A percentile compares a stretch with the other conserved stretches of the same genome.
These are phyloP conservation scores for Nicotiana tomentosiformis DNA, from an alignment of 257 asterid genomes.

Conservation along the genomic window DNA sequence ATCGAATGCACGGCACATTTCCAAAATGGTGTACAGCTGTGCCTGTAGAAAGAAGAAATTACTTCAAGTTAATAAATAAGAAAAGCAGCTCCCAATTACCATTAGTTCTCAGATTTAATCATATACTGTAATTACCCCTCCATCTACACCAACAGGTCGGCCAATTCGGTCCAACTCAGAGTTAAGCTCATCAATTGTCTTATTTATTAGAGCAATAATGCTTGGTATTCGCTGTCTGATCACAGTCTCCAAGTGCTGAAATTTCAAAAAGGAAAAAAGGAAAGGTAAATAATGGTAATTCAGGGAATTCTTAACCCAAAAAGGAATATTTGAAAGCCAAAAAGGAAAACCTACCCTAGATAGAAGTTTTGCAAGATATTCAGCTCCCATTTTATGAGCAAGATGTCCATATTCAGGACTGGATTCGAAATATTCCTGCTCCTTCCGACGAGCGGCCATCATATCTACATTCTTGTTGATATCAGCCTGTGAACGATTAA, in stretches of 20 bases:
- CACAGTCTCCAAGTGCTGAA: slow-evolving; percentile 88
- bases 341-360: slow-evolving; percentile 45
- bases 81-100: not conserved
- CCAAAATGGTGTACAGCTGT: slow-evolving; percentile 84
- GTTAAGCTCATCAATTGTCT: slow-evolving; percentile 88
- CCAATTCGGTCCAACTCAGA: slow-evolving; percentile 96
- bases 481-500: slow-evolving; percentile 97
- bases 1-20: slow-evolving; percentile 97
- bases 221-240: slow-evolving; percentile 94
- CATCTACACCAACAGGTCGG: slow-evolving; percentile 82
- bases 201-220: slow-evolving; percentile 82
- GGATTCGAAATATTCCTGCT: slow-evolving; percentile 76
- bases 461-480: slow-evolving; percentile 89
- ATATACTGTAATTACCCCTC: slow-evolving; percentile 64
- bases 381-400: slow-evolving; percentile 94
- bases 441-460: slow-evolving; percentile 78
- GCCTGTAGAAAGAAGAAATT: slow-evolving; percentile 49
- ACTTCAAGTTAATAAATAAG: slow-evolving; percentile 11
- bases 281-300: not conserved
- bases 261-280: not conserved
- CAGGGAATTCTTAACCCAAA: not conserved
- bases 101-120: not conserved
- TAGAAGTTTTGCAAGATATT: slow-evolving; percentile 84
- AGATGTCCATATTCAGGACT: slow-evolving; percentile 96
- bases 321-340: slow-evolving; percentile 7